Conservation (phyloP, 1,284 basidiomycete species). For the Abortiporus biennis region DNA sequence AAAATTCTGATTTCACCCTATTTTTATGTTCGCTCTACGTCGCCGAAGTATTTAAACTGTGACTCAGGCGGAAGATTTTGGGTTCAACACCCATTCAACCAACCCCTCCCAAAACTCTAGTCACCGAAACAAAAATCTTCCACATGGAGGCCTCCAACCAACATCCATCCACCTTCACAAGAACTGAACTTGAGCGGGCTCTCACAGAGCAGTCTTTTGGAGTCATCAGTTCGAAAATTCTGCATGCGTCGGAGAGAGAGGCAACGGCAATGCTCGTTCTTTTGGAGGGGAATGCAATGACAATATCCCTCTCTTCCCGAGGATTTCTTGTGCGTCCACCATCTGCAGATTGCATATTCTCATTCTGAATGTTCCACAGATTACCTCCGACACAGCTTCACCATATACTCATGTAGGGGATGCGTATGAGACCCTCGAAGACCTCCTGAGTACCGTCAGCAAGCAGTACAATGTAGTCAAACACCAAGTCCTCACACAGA, state of each 20-base stretch:
- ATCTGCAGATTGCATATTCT: conserved; percentile 1
- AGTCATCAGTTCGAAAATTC: conserved; percentile 41
- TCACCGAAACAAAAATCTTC: too few species aligned
- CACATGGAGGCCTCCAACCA: too few species aligned
- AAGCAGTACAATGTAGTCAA: conserved; percentile 39
- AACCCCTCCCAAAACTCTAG: too few species aligned
- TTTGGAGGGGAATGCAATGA: conserved; percentile 45
- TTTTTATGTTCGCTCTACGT: too few species aligned
- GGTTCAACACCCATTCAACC: too few species aligned
- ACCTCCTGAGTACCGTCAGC: conserved; percentile 46
- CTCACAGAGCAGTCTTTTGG: conserved; percentile 56
- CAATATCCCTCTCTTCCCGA: conserved; percentile 41
- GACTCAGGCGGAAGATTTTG: too few species aligned
- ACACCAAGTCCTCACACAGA: conserved; percentile 40
- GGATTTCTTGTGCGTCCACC: conserved; percentile 42
- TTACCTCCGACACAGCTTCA: conserved; percentile 11
- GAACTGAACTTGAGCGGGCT: conserved; percentile 45
- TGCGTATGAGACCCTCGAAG: conserved; percentile 51
- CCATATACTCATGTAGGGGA: conserved; percentile 13
- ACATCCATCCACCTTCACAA: conserved; percentile 32
- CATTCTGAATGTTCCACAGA: background rate
- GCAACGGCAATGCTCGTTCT: conserved; percentile 48
- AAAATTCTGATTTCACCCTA: too few species aligned
- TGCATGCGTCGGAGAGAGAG: conserved; percentile 31
- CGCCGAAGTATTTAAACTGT: too few species aligned